A percentile compares a stretch with the other conserved stretches of the same genome.
Conservation (phyloP, 192 early-diverging fungal species). For the Coemansia sp. region DNA sequence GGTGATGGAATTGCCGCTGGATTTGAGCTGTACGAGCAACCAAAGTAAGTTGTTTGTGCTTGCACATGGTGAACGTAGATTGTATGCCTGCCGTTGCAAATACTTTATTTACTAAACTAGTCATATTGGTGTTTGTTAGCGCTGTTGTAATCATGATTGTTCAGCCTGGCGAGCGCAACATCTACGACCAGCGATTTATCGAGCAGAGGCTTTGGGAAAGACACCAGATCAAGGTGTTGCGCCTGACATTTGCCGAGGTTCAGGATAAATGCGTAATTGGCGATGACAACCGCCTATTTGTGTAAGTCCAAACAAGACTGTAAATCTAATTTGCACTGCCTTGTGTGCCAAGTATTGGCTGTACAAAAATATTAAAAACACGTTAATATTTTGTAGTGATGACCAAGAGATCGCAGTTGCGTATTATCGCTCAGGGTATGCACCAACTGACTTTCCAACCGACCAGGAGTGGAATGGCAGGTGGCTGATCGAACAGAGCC, state of each 20-base stretch:
- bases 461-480: slow-evolving; percentile 90
- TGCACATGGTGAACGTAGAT: no score
- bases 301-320: slow-evolving; percentile 65
- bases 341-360: not conserved
- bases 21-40: slow-evolving; percentile 45
- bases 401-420: slow-evolving; percentile 77
- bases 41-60: slow-evolving; percentile 12
- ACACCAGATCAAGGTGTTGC: slow-evolving; percentile 30
- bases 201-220: slow-evolving; percentile 44
- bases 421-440: slow-evolving; percentile 91
- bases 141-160: slow-evolving; percentile 85
- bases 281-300: slow-evolving; percentile 52
- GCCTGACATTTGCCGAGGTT: slow-evolving; percentile 61
- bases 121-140: slow-evolving; percentile 16
- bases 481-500: slow-evolving; percentile 77
- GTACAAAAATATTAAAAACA: not conserved
- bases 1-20: slow-evolving; percentile 74
- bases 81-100: no score
- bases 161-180: slow-evolving; percentile 90
- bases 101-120: not conserved
- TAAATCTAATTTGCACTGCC: no score
- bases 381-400: slow-evolving; percentile 53
- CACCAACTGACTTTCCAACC: slow-evolving; percentile 81
- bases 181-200: slow-evolving; percentile 81
- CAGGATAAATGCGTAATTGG: slow-evolving; percentile 58